Conservation (phyloP, 2,329 filamentous ascomycete species). For the Chaetomium olivaceum region DNA sequence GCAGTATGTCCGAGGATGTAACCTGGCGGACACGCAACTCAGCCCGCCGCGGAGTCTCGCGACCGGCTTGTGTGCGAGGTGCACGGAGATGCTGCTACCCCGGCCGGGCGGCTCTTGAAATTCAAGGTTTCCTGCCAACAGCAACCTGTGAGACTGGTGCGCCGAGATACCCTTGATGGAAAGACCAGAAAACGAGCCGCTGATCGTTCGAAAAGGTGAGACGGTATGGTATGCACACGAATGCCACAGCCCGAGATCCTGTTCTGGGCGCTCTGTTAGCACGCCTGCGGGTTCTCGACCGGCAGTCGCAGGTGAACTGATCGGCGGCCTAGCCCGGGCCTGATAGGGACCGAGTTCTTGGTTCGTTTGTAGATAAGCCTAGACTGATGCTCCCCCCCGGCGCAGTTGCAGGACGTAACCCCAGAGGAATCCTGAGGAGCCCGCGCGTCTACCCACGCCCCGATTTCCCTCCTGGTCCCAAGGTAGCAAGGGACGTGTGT, state of each 20-base stretch:
- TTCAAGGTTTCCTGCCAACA: not conserved
- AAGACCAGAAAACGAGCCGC: slow-evolving; percentile 16
- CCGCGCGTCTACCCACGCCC: slow-evolving; percentile 5
- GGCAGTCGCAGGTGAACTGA: slow-evolving; percentile 3
- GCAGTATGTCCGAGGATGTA: slow-evolving; percentile 19
- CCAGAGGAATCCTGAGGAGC: slow-evolving; percentile 7
- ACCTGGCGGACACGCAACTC: slow-evolving; percentile 12
- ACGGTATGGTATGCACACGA: slow-evolving; percentile 24
- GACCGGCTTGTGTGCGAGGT: slow-evolving; percentile 8
- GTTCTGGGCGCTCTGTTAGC: slow-evolving; percentile 10
- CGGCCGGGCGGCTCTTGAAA: slow-evolving; percentile 9
- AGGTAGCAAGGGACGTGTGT: not conserved
- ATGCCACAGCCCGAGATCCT: slow-evolving; percentile 13
- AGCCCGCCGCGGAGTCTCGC: slow-evolving; percentile 22
- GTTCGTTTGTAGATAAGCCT: slow-evolving; percentile 19
- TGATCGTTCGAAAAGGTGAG: slow-evolving; percentile 10
- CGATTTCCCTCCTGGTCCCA: not conserved
- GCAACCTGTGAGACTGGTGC: slow-evolving; percentile 5
- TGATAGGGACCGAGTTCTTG: slow-evolving; percentile 12
- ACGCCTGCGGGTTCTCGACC: slow-evolving; percentile 11
- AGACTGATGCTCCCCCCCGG: not conserved
- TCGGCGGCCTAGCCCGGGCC: slow-evolving; percentile 8
- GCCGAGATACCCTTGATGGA: slow-evolving; percentile 1
- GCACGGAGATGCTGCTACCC: slow-evolving; percentile 9
- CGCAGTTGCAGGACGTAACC: slow-evolving; percentile 10